Percentiles rank a stretch among this genome's conserved stretches.
Evolutionary conservation across 2,329 filamentous ascomycete species (phyloP).

Genomic region (Fusarium fujikuroi): DNA sequence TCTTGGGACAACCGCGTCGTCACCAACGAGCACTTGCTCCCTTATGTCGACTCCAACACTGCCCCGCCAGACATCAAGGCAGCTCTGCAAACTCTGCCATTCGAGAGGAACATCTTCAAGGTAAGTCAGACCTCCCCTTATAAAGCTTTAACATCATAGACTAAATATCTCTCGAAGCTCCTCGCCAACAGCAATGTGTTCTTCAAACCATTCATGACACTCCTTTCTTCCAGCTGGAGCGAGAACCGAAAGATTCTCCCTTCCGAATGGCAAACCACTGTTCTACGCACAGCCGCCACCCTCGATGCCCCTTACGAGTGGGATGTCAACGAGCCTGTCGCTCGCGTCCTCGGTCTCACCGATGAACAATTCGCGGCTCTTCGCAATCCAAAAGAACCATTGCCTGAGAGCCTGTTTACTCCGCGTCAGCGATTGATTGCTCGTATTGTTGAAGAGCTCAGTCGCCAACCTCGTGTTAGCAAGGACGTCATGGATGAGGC

Average conservation of each 20-base stretch:
- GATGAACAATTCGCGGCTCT: conserved; percentile 6
- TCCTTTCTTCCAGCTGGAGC: conserved; percentile 10
- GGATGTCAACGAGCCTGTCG: conserved; percentile 19
- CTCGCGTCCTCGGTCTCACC: conserved; percentile 1
- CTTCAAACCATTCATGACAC: conserved; percentile 18
- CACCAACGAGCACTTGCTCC: conserved; percentile 13
- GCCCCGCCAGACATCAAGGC: conserved; percentile 8
- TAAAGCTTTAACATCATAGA: rapidly evolving
- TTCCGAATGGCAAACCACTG: conserved; percentile 11
- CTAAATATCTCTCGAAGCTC: background rate
- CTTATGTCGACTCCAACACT: conserved; percentile 9
- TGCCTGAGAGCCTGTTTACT: conserved; percentile 3
- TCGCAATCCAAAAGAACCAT: background rate
- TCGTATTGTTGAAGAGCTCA: background rate
- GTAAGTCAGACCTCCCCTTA: background rate
- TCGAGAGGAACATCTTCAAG: conserved; percentile 26
- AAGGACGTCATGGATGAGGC: background rate
- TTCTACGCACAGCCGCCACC: conserved; percentile 1
- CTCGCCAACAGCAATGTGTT: conserved; percentile 3
- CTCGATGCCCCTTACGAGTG: conserved; percentile 15
- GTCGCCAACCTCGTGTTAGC: background rate
- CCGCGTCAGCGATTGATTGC: conserved; percentile 4
- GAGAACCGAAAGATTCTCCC: conserved; percentile 11
- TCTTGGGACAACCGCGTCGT: conserved; percentile 6
- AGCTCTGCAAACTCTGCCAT: conserved; percentile 12